Conservation (phyloP, 495 filamentous ascomycete genomes). For the Penicillium angulare region DNA sequence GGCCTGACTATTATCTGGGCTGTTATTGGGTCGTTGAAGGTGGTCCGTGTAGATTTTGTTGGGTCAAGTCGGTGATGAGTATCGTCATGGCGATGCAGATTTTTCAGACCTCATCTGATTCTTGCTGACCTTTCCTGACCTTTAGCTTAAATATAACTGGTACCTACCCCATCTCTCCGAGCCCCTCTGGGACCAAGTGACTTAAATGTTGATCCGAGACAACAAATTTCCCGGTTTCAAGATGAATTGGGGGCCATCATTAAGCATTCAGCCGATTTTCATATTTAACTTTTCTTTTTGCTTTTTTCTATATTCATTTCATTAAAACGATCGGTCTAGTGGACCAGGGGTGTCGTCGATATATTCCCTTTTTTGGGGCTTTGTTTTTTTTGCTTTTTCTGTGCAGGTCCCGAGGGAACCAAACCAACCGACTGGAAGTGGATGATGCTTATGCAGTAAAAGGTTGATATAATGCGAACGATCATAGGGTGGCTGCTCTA, state of each 20-base stretch:
- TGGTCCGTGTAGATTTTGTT: neutral
- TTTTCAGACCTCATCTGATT: neutral
- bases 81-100: neutral
- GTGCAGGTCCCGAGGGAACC: neutral
- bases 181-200: too few relatives aligned
- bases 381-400: neutral
- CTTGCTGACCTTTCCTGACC: neutral
- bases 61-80: neutral
- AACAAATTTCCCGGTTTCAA: too few relatives aligned
- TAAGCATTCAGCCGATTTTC: too few relatives aligned
- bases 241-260: too few relatives aligned
- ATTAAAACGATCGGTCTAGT: too few relatives aligned
- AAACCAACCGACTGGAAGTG: slow-evolving; percentile 2
- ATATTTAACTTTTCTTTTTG: too few relatives aligned
- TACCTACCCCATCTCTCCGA: too few relatives aligned
- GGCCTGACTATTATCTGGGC: neutral
- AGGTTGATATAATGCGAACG: slow-evolving; percentile 2
- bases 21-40: neutral
- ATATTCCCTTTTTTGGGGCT: too few relatives aligned
- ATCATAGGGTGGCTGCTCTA: slow-evolving; percentile 8
- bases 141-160: neutral
- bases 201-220: too few relatives aligned
- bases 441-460: slow-evolving; percentile 9
- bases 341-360: too few relatives aligned
- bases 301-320: too few relatives aligned